These are phyloP conservation scores for Triticum timopheevii DNA, from an alignment of 176 grass and related monocot species.

Conservation along the genomic window DNA sequence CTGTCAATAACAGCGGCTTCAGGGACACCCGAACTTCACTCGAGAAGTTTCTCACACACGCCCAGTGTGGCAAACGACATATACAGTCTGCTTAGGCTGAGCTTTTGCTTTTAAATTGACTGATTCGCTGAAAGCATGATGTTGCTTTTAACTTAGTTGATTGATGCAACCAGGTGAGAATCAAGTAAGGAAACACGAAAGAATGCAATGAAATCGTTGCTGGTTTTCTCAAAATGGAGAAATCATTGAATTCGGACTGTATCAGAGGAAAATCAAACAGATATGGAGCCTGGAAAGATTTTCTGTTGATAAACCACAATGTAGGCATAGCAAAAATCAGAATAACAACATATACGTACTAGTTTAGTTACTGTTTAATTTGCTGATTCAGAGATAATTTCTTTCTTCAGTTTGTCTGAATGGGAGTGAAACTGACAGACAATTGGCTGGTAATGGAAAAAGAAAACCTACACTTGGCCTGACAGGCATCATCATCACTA, in stretches of 20 bases:
- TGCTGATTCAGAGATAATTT: neutral
- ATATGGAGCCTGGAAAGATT: neutral
- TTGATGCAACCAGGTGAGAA: neutral
- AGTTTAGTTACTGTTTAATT: neutral
- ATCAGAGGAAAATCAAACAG: neutral
- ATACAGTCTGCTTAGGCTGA: neutral
- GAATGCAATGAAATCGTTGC: neutral
- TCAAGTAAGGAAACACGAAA: neutral
- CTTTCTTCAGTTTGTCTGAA: neutral
- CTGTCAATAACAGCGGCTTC: too few relatives aligned
- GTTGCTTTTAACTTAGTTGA: neutral
- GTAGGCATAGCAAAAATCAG: neutral
- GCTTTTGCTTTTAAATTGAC: neutral
- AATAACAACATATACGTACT: neutral
- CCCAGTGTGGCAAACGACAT: neutral
- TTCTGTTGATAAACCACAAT: neutral
- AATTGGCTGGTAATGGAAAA: neutral
- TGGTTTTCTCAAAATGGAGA: too few relatives aligned
- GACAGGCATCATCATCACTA: neutral
- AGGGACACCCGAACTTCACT: too few relatives aligned
- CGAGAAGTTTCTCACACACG: too few relatives aligned
- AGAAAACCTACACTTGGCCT: neutral
- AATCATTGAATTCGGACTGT: too few relatives aligned
- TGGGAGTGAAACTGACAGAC: neutral
- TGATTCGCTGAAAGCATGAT: neutral